These are phyloP conservation scores for Chalciporus sphaerocephalus DNA, from an alignment of 768 basidiomycete genomes.

Conservation along the genomic window DNA sequence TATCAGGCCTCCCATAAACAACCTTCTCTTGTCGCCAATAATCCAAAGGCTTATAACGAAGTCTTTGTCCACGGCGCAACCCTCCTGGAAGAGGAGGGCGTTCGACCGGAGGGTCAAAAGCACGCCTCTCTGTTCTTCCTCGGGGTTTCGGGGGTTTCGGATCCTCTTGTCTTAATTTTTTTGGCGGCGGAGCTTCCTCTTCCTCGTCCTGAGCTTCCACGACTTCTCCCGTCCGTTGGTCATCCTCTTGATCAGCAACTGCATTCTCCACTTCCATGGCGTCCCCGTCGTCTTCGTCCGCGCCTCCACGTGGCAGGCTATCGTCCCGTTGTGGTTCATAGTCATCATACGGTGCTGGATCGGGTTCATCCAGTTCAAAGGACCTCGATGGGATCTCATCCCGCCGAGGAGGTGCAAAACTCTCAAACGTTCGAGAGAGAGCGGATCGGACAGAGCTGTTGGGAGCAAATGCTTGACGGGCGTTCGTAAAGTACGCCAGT, in stretches of 20 bases:
- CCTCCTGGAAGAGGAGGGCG: conserved; percentile 37
- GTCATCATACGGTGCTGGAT: conserved; percentile 25
- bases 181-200: conserved; percentile 26
- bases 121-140: conserved; percentile 17
- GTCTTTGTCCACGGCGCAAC: conserved; percentile 67
- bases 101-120: conserved; percentile 15
- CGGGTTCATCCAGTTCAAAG: background rate
- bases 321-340: conserved; percentile 21
- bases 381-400: background rate
- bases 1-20: conserved; percentile 66
- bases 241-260: conserved; percentile 38
- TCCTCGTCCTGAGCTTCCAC: conserved; percentile 53
- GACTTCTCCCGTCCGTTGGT: conserved; percentile 39
- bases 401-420: background rate
- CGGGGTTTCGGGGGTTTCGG: conserved; percentile 29
- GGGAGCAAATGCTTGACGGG: conserved; percentile 38
- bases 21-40: conserved; percentile 93
- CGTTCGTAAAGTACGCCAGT: conserved; percentile 34
- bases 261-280: conserved; percentile 33
- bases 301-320: conserved; percentile 41
- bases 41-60: conserved; percentile 70
- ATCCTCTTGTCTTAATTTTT: conserved; percentile 28
- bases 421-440: background rate
- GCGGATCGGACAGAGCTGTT: conserved; percentile 30
- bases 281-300: conserved; percentile 31